phyloP scores from a whole-genome alignment of 352 stramenopile genomes.

The Phytophthora vignae region DNA sequence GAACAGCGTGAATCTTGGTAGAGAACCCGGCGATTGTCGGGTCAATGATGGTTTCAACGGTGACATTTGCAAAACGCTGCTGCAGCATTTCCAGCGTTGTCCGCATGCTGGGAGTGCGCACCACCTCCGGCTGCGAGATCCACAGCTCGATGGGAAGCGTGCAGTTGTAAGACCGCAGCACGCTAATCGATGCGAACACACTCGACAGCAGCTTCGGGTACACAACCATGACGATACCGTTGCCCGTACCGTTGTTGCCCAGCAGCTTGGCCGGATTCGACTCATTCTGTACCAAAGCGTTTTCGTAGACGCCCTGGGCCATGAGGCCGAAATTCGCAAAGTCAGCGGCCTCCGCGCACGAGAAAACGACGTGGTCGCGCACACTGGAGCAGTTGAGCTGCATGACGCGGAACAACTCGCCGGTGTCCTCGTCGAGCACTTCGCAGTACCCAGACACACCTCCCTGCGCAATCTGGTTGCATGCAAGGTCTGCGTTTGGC shows the following conservation, averaged over 20 bases:
- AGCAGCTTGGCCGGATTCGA: slow-evolving; percentile 31
- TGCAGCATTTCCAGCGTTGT: slow-evolving; percentile 38
- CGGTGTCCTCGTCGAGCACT: slow-evolving; percentile 58
- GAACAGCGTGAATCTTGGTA: slow-evolving; percentile 77
- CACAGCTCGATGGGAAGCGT: slow-evolving; percentile 78
- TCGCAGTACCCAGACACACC: slow-evolving; percentile 73
- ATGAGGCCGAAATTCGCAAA: slow-evolving; percentile 73
- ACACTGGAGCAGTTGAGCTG: slow-evolving; percentile 69
- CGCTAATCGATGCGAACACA: slow-evolving; percentile 66
- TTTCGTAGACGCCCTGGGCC: slow-evolving; percentile 43
- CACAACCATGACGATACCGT: slow-evolving; percentile 76
- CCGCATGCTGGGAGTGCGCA: slow-evolving; percentile 45
- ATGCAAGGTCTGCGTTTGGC: slow-evolving; percentile 56
- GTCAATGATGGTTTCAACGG: slow-evolving; percentile 62
- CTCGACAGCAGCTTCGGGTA: slow-evolving; percentile 79
- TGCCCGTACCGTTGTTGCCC: slow-evolving; percentile 39
- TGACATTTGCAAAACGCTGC: slow-evolving; percentile 43
- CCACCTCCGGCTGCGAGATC: slow-evolving; percentile 58
- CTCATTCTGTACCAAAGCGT: slow-evolving; percentile 28
- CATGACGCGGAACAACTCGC: slow-evolving; percentile 77
- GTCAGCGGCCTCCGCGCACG: slow-evolving; percentile 58
- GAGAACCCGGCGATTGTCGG: slow-evolving; percentile 54
- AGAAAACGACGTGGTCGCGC: slow-evolving; percentile 57
- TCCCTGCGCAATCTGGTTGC: slow-evolving; percentile 50
- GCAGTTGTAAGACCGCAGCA: slow-evolving; percentile 58